A percentile compares a stretch with the other conserved stretches of the same genome.
Evolutionary conservation across 1,284 basidiomycete species (phyloP).

Genomic region (Cryptococcus neoformans): DNA sequence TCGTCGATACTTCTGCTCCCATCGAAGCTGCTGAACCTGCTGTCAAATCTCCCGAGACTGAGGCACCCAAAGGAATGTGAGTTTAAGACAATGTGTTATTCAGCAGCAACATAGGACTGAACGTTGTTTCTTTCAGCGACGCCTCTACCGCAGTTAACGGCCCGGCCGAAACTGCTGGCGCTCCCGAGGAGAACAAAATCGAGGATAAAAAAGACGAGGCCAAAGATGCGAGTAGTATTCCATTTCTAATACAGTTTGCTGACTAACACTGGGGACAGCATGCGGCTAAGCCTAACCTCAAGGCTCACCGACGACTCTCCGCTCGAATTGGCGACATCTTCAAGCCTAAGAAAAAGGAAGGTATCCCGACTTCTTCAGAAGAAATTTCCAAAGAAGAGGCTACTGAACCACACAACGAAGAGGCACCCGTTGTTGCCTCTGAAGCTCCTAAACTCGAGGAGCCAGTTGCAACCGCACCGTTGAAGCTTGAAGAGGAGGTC

Average conservation of each 20-base stretch:
- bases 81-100: constrained; percentile 5
- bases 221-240: constrained; percentile 13
- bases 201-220: constrained; percentile 8
- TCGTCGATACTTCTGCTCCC: constrained; percentile 5
- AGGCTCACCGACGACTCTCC: constrained; percentile 43
- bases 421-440: constrained; percentile 22
- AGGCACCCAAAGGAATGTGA: constrained; percentile 27
- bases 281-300: constrained; percentile 27
- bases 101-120: background rate
- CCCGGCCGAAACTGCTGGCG: constrained; percentile 15
- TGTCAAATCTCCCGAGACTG: constrained; percentile 13
- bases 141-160: constrained; percentile 8
- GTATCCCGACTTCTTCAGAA: constrained; percentile 24
- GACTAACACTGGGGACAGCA: background rate
- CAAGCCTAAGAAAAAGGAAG: constrained; percentile 37
- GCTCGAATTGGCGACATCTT: constrained; percentile 36
- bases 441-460: constrained; percentile 42
- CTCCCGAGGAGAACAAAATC: constrained; percentile 16
- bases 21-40: constrained; percentile 14
- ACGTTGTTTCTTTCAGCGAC: constrained; percentile 14
- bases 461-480: constrained; percentile 37
- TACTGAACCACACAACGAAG: constrained; percentile 9
- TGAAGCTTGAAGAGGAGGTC: constrained; percentile 43
- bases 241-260: constrained; percentile 1
- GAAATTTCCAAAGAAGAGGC: constrained; percentile 22